Base-by-base conservation (phyloP, 176 grass and related monocot genomes). In the Tuctoria greenei region DNA sequence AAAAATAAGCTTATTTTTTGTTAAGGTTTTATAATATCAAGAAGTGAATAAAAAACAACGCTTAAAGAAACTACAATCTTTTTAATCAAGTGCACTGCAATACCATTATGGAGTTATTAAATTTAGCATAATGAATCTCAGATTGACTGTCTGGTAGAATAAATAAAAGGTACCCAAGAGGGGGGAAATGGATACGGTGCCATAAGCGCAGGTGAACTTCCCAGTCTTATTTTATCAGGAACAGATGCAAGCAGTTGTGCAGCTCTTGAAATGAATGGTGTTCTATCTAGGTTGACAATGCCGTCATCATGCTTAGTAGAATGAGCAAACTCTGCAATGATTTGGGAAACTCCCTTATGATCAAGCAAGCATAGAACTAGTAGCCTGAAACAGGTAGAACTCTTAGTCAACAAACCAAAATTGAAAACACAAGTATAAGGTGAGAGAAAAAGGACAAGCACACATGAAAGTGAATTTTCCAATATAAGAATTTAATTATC, bases 191-290 rank as follows among this genome's bases (percentile, higher is more conserved):
- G 91, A 98, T 98, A 92, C 95, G 60, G 64, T 35, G 91, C 74
- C 41, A 81, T 59, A 77, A 98, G 72, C 35, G 79, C 80, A 66
- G 86, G 76, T 73, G 78, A 82, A 47, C 82, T 75, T 86, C 72
- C 71, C 36, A 83, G 57, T 78, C 82, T 94, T 81, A 80, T 61
- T 92, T 98, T 98, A 83, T 98, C 95, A 66, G 95, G 95, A 94
- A 98, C 43, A 58, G 95, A 98, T 84, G 82, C 84, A 78, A 98
- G 82, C 72, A 92, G 55, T 57, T 92, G 95, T 39, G 89, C 88
- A 71, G 88, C 39, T 58, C 86, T 93, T 79, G 86, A 88, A 69
- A 90, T 69, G 9, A 84, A 83, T 39, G 61, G 34, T 72, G n/a
- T 73, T 61, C 24, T 78, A 41, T 88, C 86, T 89, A 80, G 83